phyloP scores from a whole-genome alignment of 305 asterid genomes.

The Withania somnifera region DNA sequence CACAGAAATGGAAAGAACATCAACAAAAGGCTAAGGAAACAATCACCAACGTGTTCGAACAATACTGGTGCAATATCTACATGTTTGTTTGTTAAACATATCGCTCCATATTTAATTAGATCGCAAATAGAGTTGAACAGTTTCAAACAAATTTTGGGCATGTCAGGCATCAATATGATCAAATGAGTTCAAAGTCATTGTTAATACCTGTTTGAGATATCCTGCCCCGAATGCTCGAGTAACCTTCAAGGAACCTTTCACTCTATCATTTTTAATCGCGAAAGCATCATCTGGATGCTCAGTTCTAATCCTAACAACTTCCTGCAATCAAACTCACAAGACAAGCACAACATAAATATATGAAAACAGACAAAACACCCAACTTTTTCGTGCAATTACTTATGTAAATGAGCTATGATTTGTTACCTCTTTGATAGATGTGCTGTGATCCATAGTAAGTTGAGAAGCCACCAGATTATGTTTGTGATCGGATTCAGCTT shows the following conservation, averaged over 20 bases:
- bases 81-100: neutral
- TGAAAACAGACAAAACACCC: neutral
- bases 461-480: conserved; percentile 41
- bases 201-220: conserved; percentile 64
- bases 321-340: conserved; percentile 31
- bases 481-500: conserved; percentile 44
- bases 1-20: neutral
- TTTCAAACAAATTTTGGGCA: neutral
- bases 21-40: neutral
- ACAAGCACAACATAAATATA: neutral
- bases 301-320: conserved; percentile 51
- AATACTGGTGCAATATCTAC: neutral
- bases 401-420: neutral
- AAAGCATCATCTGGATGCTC: conserved; percentile 71
- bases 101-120: neutral
- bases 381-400: neutral
- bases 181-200: neutral
- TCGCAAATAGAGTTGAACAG: neutral
- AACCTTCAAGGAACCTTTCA: conserved; percentile 84
- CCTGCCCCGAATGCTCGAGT: conserved; percentile 99
- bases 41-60: neutral
- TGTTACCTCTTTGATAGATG: conserved; percentile 63
- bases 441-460: conserved; percentile 74
- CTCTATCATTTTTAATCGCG: conserved; percentile 55
- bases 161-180: neutral